phyloP scores from a whole-genome alignment of 257 asterid genomes.

The Leonotis leonurus region DNA sequence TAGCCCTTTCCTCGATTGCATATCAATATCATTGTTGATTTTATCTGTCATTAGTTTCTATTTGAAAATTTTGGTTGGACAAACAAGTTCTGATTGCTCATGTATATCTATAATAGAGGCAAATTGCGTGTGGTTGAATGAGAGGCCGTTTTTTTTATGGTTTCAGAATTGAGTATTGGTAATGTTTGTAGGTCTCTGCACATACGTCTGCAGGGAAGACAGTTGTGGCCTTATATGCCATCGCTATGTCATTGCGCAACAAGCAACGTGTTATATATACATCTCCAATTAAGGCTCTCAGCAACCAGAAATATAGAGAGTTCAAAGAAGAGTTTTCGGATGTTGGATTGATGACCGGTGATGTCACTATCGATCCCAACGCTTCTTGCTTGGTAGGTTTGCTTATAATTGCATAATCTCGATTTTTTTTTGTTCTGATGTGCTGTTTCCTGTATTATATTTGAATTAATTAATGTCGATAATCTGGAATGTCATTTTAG shows the following conservation, averaged over 20 bases:
- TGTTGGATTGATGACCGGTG: slow-evolving; percentile 99
- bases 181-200: slow-evolving; percentile 64
- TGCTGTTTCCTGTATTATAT: background rate
- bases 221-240: slow-evolving; percentile 86
- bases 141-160: slow-evolving; percentile 2
- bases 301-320: slow-evolving; percentile 96
- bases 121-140: background rate
- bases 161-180: slow-evolving; percentile 2
- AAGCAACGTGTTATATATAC: slow-evolving; percentile 89
- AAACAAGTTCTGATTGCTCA: background rate
- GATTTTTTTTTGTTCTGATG: background rate
- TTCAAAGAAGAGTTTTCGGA: slow-evolving; percentile 97
- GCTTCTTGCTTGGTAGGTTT: slow-evolving; percentile 94
- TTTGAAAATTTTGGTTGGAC: background rate
- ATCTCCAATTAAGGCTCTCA: slow-evolving; percentile 93
- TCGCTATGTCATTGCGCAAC: slow-evolving; percentile 80
- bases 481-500: slow-evolving; percentile 34
- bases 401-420: slow-evolving; percentile 8
- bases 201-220: slow-evolving; percentile 98
- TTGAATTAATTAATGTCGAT: slow-evolving; percentile 13
- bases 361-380: slow-evolving; percentile 89
- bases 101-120: background rate
- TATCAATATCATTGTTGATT: too few species aligned
- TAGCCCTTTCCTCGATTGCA: background rate
- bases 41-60: background rate